Base-by-base conservation (phyloP, 164 flowering plant species). In the Tetracentron sinense region DNA sequence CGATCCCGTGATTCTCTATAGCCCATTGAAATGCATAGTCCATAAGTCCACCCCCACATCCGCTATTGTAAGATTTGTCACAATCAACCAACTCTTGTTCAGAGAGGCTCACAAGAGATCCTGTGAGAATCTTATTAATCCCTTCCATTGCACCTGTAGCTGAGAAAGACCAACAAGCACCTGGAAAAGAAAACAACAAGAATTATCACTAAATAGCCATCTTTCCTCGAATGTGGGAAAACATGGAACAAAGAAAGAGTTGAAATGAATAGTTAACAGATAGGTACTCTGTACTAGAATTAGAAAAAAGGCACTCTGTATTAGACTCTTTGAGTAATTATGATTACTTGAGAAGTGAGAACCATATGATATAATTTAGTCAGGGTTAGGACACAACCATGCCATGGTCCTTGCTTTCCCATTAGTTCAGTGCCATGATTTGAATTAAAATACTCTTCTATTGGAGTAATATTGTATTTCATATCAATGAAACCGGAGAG, bases 161-260 rank as follows among this genome's bases (percentile, higher is more conserved):
- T 35, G 99, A 83, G 78, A 94, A 94, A 59, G 99, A 70, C 99
- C 99, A 94, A 73, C 99, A 94, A 67, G 90, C 97, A 68, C 97
- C 99, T 91, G 72, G 21, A 75, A 17, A 66, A 73, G 1, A 42
- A 49, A 68, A 27, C 52, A 27, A 63, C n/a, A 19, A 64, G 22
- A 61, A 22, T 28, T 33, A 42, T 56, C 61, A 17, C 49, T 27
- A 15, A 54, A 20, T 38, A 38, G n/a, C n/a, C n/a, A n/a, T n/a
- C n/a, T n/a, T n/a, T n/a, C n/a, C n/a, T n/a, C n/a, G n/a, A n/a
- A n/a, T 33, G 6, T 33, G 6, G 10, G 38, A 33, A 33, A 33
- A 33, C 38, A 33, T 38, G 44, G 14, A 38, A n/a, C n/a, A 8
- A 38, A 16, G 14, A 38, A 38, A 8, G 8, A 38, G 44, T 38